A percentile compares a stretch with the other conserved stretches of the same genome.
Conservation (phyloP, 2,329 filamentous ascomycete genomes). For the Diaporthe longicolla region DNA sequence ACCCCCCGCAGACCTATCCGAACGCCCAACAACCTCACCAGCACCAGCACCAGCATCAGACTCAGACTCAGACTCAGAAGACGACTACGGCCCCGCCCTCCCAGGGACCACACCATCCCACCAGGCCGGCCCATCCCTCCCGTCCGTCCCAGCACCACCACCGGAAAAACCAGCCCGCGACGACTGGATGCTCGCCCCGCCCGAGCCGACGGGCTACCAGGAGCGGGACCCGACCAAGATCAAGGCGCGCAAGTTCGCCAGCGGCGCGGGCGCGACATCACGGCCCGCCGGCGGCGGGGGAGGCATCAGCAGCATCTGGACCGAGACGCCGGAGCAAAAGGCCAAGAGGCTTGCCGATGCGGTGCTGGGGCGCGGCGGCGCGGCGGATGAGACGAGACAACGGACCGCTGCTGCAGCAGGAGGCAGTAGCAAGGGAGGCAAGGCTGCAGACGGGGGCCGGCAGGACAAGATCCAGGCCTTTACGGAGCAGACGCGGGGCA, state of each 20-base stretch:
- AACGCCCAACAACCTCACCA: slow-evolving; percentile 51
- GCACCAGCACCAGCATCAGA: slow-evolving; percentile 46
- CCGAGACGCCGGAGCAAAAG: slow-evolving; percentile 92
- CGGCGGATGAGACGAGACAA: not conserved
- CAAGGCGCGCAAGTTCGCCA: slow-evolving; percentile 85
- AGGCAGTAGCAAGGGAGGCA: slow-evolving; percentile 57
- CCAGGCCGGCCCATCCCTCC: slow-evolving; percentile 52
- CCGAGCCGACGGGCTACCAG: slow-evolving; percentile 66
- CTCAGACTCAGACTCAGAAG: slow-evolving; percentile 52
- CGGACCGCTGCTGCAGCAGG: slow-evolving; percentile 7
- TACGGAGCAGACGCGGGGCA: slow-evolving; percentile 68
- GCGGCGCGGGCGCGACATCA: slow-evolving; percentile 55
- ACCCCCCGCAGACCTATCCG: slow-evolving; percentile 58
- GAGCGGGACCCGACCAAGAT: slow-evolving; percentile 87
- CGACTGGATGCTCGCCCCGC: slow-evolving; percentile 86
- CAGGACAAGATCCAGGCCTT: slow-evolving; percentile 71
- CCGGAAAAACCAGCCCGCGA: slow-evolving; percentile 69
- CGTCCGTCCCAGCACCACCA: slow-evolving; percentile 44
- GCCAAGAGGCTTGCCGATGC: slow-evolving; percentile 84
- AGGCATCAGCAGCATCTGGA: slow-evolving; percentile 82
- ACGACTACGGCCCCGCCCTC: slow-evolving; percentile 73
- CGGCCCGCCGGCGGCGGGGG: slow-evolving; percentile 52
- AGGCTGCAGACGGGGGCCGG: slow-evolving; percentile 54
- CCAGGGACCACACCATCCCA: slow-evolving; percentile 58
- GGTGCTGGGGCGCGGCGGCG: slow-evolving; percentile 78